A percentile compares a stretch with the other conserved stretches of the same genome.
These are phyloP conservation scores for Iberis pinnata DNA, from an alignment of 345 rosid species.

Conservation along the genomic window DNA sequence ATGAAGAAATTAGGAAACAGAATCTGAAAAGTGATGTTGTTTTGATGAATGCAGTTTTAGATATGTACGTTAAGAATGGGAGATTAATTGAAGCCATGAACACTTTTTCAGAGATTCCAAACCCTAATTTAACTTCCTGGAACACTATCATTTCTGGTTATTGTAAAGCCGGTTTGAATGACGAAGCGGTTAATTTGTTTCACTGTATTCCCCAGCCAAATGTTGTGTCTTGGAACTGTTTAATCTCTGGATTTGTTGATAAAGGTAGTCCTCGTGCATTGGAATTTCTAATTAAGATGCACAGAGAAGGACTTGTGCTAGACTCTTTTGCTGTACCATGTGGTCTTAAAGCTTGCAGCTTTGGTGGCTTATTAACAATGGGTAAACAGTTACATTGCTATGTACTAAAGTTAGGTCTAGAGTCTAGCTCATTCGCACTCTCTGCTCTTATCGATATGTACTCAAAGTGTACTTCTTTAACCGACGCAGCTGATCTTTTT, in stretches of 20 bases:
- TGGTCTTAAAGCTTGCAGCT: conserved; percentile 49
- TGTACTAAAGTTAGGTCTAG: conserved; percentile 47
- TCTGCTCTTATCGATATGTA: conserved; percentile 72
- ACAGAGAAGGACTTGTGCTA: conserved; percentile 44
- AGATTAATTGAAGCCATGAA: conserved; percentile 45
- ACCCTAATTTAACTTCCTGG: conserved; percentile 52
- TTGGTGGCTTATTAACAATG: conserved; percentile 33
- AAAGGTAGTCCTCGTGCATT: conserved; percentile 42
- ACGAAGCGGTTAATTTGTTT: conserved; percentile 53
- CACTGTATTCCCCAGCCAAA: conserved; percentile 40
- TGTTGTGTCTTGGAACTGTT: conserved; percentile 60
- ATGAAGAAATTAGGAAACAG: conserved; percentile 34
- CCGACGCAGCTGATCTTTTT: conserved; percentile 40
- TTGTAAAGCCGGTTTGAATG: conserved; percentile 51
- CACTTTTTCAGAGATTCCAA: conserved; percentile 34
- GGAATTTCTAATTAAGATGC: conserved; percentile 52
- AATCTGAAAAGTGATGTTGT: conserved; percentile 42
- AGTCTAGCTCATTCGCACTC: conserved; percentile 40
- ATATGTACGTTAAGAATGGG: conserved; percentile 69
- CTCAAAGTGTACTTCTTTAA: conserved; percentile 43
- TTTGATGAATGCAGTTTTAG: conserved; percentile 59
- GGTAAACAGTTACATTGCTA: conserved; percentile 58
- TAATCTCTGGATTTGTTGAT: conserved; percentile 59
- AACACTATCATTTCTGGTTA: conserved; percentile 64
- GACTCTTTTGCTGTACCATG: conserved; percentile 65